Conservation (phyloP, 164 flowering plant species). For the Vitis rupestris region DNA sequence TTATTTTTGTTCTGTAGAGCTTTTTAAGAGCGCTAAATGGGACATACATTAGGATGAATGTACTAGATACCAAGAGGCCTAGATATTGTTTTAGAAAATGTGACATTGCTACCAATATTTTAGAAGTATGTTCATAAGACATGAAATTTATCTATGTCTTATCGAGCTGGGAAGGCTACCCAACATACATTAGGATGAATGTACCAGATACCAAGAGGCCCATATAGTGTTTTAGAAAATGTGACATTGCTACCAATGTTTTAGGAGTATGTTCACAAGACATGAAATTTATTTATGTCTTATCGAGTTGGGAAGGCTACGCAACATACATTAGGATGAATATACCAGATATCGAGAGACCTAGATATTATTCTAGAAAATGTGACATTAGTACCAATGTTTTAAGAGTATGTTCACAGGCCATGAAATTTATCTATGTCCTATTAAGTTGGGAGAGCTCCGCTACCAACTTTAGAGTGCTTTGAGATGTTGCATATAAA, state of each 20-base stretch:
- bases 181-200: neutral
- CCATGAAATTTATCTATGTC: no score
- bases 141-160: constrained; percentile 11
- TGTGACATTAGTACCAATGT: constrained; percentile 14
- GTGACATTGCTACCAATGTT: constrained; percentile 13
- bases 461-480: constrained; percentile 1
- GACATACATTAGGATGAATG: neutral
- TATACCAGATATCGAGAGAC: neutral
- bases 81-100: constrained; percentile 2
- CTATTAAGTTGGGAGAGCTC: no score
- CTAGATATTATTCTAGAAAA: constrained; percentile 1
- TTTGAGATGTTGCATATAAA: constrained; percentile 2
- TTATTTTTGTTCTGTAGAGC: neutral
- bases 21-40: constrained; percentile 19
- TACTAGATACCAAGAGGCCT: neutral
- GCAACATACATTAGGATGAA: neutral
- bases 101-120: constrained; percentile 13
- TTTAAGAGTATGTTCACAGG: neutral
- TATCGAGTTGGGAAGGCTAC: constrained; percentile 13
- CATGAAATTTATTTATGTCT: no score
- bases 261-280: constrained; percentile 9
- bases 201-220: neutral
- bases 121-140: constrained; percentile 10
- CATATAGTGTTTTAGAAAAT: neutral
- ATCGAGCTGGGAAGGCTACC: constrained; percentile 13